Base-by-base conservation (phyloP, 2,329 filamentous ascomycete genomes). In the Beauveria sp. region DNA sequence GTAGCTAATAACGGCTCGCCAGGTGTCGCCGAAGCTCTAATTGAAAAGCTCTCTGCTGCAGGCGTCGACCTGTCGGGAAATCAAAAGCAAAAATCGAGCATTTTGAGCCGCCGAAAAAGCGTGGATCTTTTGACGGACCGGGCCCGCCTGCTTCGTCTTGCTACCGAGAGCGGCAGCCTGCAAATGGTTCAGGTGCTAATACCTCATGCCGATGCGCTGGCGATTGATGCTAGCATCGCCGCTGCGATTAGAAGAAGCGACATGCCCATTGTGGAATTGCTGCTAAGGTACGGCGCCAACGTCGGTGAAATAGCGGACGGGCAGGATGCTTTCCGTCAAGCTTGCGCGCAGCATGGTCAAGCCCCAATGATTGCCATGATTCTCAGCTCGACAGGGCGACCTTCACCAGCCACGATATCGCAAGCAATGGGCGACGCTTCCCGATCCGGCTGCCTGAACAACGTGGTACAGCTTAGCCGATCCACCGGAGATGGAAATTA, bases 1-100 rank as follows among this genome's bases (percentile, higher is more conserved):
- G 75, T 85, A 61, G 70, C 74, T 42, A 79, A 77, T 52, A 71
- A 70, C 18, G 81, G 82, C 14, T 77, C 80, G 0, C 77, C 82
- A 0, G 82, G 79, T 9, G 78, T 85, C 5, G 82, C 81, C n/a
- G 80, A 85, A 66, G 80, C 79, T 0, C 74, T 86, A 26, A 77
- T 85, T 34, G 72, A 70, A 3, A 82, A 80, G 69, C 70, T 86
- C 40, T 73, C 75, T 42, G 70, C 73, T 1, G 77, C 75, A 1
- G 83, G 83, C 16, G 78, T 81, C 4, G 79, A 83, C 57, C 67
- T 85, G 16, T 79, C 81, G 58, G 58, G 80, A 16, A 72, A 70
- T 49, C 74, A 77, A 58, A 81, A 79, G 66, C 78, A 75, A 61
- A 61, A 79, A 58, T 75, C 77, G 2, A 75, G 76, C 47, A 67